Base-by-base conservation (phyloP, 371 early-diverging fungal species). In the Saksenaea oblongispora region DNA sequence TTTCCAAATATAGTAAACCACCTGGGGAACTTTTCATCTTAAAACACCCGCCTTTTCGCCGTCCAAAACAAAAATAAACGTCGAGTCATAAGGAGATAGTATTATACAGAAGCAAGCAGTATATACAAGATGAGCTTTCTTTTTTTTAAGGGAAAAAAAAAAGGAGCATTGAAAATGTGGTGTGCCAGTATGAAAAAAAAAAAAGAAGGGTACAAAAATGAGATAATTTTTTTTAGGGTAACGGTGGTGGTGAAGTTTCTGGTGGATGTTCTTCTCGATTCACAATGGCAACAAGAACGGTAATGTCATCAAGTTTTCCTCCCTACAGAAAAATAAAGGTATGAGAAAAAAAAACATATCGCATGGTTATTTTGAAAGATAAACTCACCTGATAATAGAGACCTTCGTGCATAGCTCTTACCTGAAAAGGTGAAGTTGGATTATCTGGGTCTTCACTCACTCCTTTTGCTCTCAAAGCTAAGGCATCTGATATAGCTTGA, bases 341-440 rank as follows among this genome's bases (percentile, higher is more conserved):
- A 55, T 56, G 13, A n/a, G 18, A 56, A 39, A 66, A 5, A 44
- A 28, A 31, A 58, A 39, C 5, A 18, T 5, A 36, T 18, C 9
- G 24, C 26, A n/a, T 27, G 37, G 28, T 36, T 51, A 18, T 44
- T 24, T 39, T 56, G 14, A 17, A 1, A 24, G 27, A 18, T 11
- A 51, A 13, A 15, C 58, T 59, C 69, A 83, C 86, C 72, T 85
- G 84, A 73, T 86, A 88, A 66, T 86, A 86, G 13, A 89, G 66
- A 18, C 94, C 95, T 76, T 95, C 95, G 63, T 89, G 83, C 67
- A 89, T 86, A 0, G 90, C 90, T 57, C 89, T 84, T 53, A 81
- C 83, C 78, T 95, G 94, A 81, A 98, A 98, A 9, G 98, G 98
- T 57, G 90, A 90, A 36, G 85, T 74, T 1, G 87, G 82, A 61